Evolutionary conservation across 2,329 filamentous ascomycete genomes (phyloP), one percentile per base, ranked within the genome.

Genomic region (Colletotrichum brevisporum): DNA sequence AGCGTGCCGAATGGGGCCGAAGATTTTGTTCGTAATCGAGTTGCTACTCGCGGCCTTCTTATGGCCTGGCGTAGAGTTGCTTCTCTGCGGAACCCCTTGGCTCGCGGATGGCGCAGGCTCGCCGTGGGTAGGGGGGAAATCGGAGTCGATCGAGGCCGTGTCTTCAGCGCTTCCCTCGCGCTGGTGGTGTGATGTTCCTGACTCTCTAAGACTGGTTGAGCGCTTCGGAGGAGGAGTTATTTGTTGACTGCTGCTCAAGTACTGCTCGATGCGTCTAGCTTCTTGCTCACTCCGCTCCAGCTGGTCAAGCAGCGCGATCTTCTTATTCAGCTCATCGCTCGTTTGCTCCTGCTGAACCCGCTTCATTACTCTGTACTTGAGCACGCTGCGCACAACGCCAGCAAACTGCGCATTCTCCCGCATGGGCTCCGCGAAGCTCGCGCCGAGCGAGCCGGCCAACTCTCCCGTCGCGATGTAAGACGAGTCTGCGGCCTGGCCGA

Each of bases 341-440:
- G 96, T 98, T 91, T 98, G 95, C 77, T 99, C 96, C 79, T 98
- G 94, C 78, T 99, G 96, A 61, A 99, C 94, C 54, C 96, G 89
- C 83, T 99, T 99, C 71, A 98, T 83, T 3, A 98, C 92, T 16
- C 96, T 88, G 78, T 98, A 99, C 72, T 93, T 90, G 63, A 99
- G 84, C 41, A 99, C 95, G 73, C 86, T 93, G 50, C 95, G 90
- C 4, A 99, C 96, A 1, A 99, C 94, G 12, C 96, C 94, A 0
- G 96, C 96, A 78, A 99, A 99, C 77, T 99, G 96, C 13, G 96
- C 95, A 75, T 94, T 97, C 82, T 99, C 96, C 63, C 97, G 90
- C 94, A 99, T 98, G 0, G 96, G 96, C 77, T 99, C 97, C 0
- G 97, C 94, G 77, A 99, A 99, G 73, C 90, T 96, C 41, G 95